Conservation (phyloP, 2,329 filamentous ascomycete species). For the Colletotrichum acutatum region DNA sequence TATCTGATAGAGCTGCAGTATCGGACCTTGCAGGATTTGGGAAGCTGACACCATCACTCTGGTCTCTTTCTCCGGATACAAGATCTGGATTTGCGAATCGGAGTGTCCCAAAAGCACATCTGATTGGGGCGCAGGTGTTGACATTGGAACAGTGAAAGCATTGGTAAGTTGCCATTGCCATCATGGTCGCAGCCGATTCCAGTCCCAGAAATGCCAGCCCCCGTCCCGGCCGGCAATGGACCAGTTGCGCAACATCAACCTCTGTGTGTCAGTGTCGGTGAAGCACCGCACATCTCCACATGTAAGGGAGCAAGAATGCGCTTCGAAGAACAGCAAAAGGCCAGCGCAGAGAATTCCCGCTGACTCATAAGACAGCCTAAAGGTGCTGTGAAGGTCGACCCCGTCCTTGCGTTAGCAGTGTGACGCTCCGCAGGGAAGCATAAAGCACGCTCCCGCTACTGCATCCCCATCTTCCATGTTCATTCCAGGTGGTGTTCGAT, state of each 20-base stretch:
- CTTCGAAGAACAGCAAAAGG: background rate
- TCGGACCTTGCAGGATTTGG: constrained; percentile 7
- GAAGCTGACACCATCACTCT: constrained; percentile 12
- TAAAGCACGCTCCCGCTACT: constrained; percentile 34
- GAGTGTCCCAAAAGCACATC: background rate
- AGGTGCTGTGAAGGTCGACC: constrained; percentile 29
- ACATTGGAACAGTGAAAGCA: background rate
- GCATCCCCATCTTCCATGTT: constrained; percentile 30
- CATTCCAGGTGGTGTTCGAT: constrained; percentile 34
- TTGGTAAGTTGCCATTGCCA: background rate
- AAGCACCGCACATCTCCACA: constrained; percentile 24
- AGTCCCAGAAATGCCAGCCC: background rate
- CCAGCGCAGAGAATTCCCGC: background rate
- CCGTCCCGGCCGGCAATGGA: background rate
- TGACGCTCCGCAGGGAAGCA: constrained; percentile 35
- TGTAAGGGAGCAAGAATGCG: constrained; percentile 14
- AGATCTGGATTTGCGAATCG: constrained; percentile 6
- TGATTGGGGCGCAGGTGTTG: background rate
- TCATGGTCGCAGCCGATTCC: background rate
- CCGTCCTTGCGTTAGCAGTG: constrained; percentile 26
- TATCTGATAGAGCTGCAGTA: constrained; percentile 25
- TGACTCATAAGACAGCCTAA: constrained; percentile 29
- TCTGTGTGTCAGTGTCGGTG: constrained; percentile 27
- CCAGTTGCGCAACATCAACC: constrained; percentile 25
- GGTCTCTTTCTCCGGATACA: background rate